phyloP scores from a whole-genome alignment of 176 grass and related monocot genomes.

The Carex myosuroides region DNA sequence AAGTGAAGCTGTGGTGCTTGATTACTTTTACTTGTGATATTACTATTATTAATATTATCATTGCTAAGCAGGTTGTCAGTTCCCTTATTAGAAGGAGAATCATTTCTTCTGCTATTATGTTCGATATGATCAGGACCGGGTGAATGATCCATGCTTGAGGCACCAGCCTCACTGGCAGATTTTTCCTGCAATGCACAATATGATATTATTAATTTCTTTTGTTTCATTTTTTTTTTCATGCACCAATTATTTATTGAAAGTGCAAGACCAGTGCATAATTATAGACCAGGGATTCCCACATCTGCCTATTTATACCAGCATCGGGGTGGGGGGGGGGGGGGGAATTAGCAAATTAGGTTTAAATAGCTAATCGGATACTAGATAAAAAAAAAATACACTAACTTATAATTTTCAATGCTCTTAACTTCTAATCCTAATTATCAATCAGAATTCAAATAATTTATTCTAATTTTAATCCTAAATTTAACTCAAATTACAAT shows the following conservation, averaged over 20 bases:
- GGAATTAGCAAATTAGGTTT: no score
- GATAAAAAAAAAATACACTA: no score
- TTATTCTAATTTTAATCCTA: no score
- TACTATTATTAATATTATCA: conserved; percentile 4
- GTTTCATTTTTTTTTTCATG: background rate
- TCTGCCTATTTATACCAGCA: background rate
- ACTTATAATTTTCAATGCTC: no score
- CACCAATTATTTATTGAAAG: background rate
- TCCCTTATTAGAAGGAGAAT: background rate
- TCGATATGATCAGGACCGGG: background rate
- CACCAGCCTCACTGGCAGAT: conserved; percentile 7
- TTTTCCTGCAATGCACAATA: background rate
- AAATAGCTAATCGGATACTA: no score
- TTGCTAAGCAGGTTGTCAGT: background rate
- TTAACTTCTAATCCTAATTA: no score
- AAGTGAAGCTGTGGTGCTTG: background rate
- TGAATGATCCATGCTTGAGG: conserved; percentile 17
- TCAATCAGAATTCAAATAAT: no score
- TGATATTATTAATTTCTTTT: background rate
- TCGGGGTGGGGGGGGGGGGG: no score
- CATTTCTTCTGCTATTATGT: background rate
- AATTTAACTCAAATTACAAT: no score
- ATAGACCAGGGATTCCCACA: background rate
- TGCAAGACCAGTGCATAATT: background rate
- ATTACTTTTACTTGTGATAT: background rate